A percentile compares a stretch with the other conserved stretches of the same genome.
phyloP scores from a whole-genome alignment of 2,329 filamentous ascomycete species.

The Celoporthe dispersa region DNA sequence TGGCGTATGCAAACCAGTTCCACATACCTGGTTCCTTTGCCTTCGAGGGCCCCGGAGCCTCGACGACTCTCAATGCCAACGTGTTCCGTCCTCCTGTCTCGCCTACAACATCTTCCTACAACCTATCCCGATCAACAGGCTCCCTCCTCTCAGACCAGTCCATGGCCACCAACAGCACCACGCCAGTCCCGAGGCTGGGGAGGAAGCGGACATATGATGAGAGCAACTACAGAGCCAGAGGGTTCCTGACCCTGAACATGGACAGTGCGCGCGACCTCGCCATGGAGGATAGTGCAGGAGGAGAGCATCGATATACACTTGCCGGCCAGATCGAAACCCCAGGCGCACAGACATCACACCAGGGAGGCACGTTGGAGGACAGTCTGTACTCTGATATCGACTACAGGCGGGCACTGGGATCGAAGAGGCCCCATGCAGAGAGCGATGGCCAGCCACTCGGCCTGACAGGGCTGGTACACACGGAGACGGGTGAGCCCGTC shows the following conservation, averaged over 20 bases:
- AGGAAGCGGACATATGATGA: conserved; percentile 48
- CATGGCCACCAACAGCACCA: conserved; percentile 37
- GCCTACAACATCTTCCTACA: conserved; percentile 35
- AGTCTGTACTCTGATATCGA: conserved; percentile 62
- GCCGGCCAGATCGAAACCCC: conserved; percentile 60
- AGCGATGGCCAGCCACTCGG: conserved; percentile 40
- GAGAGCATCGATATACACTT: conserved; percentile 50
- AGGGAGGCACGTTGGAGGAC: conserved; percentile 50
- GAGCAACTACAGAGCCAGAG: conserved; percentile 32
- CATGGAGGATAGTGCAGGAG: conserved; percentile 30
- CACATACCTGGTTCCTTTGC: conserved; percentile 40
- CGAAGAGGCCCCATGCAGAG: conserved; percentile 47
- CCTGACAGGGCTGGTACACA: conserved; percentile 41
- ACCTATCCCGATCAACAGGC: conserved; percentile 42
- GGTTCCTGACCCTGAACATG: conserved; percentile 34
- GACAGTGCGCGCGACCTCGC: conserved; percentile 36
- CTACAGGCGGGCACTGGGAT: conserved; percentile 57
- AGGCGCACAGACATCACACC: conserved; percentile 36
- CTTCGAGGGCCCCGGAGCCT: conserved; percentile 32
- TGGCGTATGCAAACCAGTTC: conserved; percentile 39
- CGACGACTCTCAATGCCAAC: conserved; percentile 38
- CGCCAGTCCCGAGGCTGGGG: conserved; percentile 44
- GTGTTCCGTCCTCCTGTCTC: conserved; percentile 41
- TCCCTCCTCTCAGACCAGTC: conserved; percentile 45
- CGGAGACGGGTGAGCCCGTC: conserved; percentile 34